Evolutionary conservation across 2,329 filamentous ascomycete genomes (phyloP).

Genomic region (Aureobasidium pullulans): DNA sequence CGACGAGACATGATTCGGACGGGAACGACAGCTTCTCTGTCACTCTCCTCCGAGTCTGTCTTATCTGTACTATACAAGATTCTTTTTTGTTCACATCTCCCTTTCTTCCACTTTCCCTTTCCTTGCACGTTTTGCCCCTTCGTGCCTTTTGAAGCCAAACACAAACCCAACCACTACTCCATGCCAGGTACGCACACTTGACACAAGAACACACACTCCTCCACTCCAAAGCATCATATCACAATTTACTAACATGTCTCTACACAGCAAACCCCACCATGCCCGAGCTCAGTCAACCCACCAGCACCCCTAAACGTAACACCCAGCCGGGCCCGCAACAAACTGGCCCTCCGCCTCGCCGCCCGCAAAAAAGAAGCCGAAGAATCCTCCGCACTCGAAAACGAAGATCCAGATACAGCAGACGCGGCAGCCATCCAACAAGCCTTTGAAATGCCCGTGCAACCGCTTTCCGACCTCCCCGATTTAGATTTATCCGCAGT

Average conservation of each 20-base stretch:
- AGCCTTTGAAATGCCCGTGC: constrained; percentile 24
- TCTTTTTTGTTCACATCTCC: not conserved
- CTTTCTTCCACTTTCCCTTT: not conserved
- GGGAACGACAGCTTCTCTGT: not conserved
- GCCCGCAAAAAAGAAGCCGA: constrained; percentile 38
- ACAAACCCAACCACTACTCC: not conserved
- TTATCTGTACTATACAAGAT: constrained; percentile 13
- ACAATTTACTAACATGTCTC: not conserved
- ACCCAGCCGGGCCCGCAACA: constrained; percentile 76
- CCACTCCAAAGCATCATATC: too few species aligned
- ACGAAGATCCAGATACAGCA: constrained; percentile 24
- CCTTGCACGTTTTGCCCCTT: not conserved
- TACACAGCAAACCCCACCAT: constrained; percentile 1
- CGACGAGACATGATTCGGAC: not conserved
- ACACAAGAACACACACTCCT: not conserved
- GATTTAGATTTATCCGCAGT: constrained; percentile 29
- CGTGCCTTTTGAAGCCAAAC: not conserved
- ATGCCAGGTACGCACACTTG: constrained; percentile 1
- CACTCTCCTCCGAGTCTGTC: not conserved
- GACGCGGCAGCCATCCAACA: constrained; percentile 25
- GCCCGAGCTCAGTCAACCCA: not conserved
- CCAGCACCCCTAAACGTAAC: constrained; percentile 70
- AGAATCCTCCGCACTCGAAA: constrained; percentile 20
- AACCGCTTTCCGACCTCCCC: constrained; percentile 34
- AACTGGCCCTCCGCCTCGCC: constrained; percentile 76